phyloP scores from a whole-genome alignment of 1,139 yeast species.

The Saccharomyces pastorianus region DNA sequence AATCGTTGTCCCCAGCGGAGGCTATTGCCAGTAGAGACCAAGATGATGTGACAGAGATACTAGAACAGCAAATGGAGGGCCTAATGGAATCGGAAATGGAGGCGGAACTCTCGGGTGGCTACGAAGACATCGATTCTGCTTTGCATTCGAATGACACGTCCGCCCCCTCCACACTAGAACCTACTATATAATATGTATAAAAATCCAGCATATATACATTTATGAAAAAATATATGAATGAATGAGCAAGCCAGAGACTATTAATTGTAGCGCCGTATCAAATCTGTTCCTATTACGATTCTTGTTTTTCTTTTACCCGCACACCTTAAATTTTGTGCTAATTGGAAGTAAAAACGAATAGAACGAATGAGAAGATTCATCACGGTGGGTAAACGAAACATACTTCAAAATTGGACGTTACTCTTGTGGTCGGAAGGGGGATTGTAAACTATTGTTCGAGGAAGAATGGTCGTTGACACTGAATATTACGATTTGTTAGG shows the following conservation, averaged over 20 bases:
- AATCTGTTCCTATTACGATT: not conserved
- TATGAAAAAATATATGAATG: not conserved
- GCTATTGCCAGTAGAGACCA: conserved; percentile 12
- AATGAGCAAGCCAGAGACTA: not conserved
- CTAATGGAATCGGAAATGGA: conserved; percentile 9
- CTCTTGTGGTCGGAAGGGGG: not conserved
- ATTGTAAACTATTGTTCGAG: not conserved
- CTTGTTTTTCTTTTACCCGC: not conserved
- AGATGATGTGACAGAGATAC: conserved; percentile 5
- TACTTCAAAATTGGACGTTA: not conserved
- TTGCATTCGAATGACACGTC: too few species aligned
- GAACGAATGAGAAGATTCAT: too few species aligned
- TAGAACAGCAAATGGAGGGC: conserved; percentile 12
- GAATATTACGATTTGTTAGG: conserved; percentile 74
- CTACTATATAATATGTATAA: not conserved
- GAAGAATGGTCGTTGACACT: conserved; percentile 74
- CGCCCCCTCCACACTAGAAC: not conserved
- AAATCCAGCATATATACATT: not conserved
- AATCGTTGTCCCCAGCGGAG: conserved; percentile 6
- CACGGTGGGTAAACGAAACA: too few species aligned
- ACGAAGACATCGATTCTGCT: not conserved
- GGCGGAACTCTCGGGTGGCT: conserved; percentile 3
- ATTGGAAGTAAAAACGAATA: not conserved
- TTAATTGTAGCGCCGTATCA: not conserved
- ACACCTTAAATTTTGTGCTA: not conserved